Evolutionary conservation across 345 rosid genomes (phyloP).

Genomic region (Barbarea vulgaris): DNA sequence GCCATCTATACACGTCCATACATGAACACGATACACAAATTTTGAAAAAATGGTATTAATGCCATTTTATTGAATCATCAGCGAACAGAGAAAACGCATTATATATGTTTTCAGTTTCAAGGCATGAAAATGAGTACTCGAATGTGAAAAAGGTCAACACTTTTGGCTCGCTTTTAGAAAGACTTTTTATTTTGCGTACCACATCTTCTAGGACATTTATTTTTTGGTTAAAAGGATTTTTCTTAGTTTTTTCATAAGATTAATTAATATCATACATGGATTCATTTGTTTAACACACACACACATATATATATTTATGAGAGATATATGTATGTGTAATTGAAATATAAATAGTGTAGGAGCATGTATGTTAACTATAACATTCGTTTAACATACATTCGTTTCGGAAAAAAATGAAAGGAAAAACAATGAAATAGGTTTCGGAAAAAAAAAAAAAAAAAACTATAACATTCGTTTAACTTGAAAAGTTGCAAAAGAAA

Average conservation of each 20-base stretch:
- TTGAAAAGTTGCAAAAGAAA: too few relatives aligned
- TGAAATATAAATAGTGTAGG: neutral
- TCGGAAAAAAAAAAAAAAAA: too few relatives aligned
- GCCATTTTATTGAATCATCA: neutral
- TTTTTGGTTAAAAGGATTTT: neutral
- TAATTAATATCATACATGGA: neutral
- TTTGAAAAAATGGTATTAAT: neutral
- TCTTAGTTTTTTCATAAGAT: neutral
- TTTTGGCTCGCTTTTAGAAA: conserved; percentile 27
- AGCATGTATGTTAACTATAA: neutral
- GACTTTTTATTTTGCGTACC: conserved; percentile 20
- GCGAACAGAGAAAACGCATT: neutral
- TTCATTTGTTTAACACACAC: neutral
- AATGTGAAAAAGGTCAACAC: conserved; percentile 21
- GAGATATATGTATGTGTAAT: too few relatives aligned
- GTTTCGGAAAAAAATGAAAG: too few relatives aligned
- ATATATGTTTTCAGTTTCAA: conserved; percentile 1
- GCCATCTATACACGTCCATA: neutral
- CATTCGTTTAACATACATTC: too few relatives aligned
- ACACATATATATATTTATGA: neutral
- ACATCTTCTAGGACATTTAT: conserved; percentile 15
- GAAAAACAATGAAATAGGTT: too few relatives aligned
- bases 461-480: conserved; percentile 22
- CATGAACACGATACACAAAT: neutral
- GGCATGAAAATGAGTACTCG: conserved; percentile 18